Conservation (phyloP, 129 eudicot genomes). For the Lactuca sativa region DNA sequence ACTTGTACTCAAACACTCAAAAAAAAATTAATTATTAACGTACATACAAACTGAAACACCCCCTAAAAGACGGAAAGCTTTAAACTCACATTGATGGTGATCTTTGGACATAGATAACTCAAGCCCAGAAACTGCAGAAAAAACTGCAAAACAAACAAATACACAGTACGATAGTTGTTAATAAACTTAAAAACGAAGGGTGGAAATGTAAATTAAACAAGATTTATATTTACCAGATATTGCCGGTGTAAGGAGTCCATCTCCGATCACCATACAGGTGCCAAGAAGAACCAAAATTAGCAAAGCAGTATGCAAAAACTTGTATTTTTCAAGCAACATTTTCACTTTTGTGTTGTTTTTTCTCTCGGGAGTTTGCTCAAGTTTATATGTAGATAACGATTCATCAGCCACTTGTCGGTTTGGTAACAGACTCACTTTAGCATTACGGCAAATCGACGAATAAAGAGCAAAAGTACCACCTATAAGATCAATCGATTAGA, state of each 20-base stretch:
- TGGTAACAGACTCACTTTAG: slow-evolving; percentile 81
- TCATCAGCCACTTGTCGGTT: slow-evolving; percentile 77
- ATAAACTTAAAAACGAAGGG: neutral
- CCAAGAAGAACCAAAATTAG: slow-evolving; percentile 79
- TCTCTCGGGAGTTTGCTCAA: slow-evolving; percentile 64
- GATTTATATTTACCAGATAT: slow-evolving; percentile 56
- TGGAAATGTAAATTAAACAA: neutral
- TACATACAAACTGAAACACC: neutral
- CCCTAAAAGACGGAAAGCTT: slow-evolving; percentile 16
- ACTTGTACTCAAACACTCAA: neutral
- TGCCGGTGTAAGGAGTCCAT: slow-evolving; percentile 80
- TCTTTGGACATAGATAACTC: slow-evolving; percentile 78
- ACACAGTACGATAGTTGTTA: neutral
- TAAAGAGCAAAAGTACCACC: slow-evolving; percentile 89
- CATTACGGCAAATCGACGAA: slow-evolving; percentile 80
- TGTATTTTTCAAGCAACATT: slow-evolving; percentile 68
- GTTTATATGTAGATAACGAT: slow-evolving; percentile 65
- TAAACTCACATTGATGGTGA: slow-evolving; percentile 65
- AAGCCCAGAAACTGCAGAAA: slow-evolving; percentile 89
- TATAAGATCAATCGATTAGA: slow-evolving; percentile 24
- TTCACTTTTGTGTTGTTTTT: slow-evolving; percentile 55
- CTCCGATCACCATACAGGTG: slow-evolving; percentile 91
- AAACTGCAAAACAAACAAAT: slow-evolving; percentile 42
- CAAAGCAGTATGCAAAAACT: slow-evolving; percentile 71
- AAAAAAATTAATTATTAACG: slow-evolving; percentile 2